Evolutionary conservation across 805 yeast species (phyloP), one percentile per base, ranked within the genome.

Genomic region (Zygotorulaspora chibaensis): DNA sequence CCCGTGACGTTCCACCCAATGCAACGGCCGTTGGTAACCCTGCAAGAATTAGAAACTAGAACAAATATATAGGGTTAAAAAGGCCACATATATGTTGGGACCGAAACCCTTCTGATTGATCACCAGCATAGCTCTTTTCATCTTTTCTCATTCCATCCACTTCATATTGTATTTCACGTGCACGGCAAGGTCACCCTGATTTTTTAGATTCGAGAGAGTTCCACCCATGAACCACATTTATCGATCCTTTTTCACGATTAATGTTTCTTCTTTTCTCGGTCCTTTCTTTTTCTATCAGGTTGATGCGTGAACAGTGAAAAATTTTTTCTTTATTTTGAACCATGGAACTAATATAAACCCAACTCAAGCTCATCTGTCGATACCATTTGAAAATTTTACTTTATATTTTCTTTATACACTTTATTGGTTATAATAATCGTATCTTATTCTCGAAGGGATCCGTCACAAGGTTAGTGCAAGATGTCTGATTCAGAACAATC

Each of bases 21-120:
- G 66, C 76, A 0, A 75, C 83, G 13, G 83, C 76, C 11, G 83
- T 69, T n/a, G 90, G 90, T 0, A 71, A 71, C 16, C 90, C 88
- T 8, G 40, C 35, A 40, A 30, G 29, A 29, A 40, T 18, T 15
- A 40, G 11, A 30, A 40, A 5, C 8, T 29, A 29, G 15, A 29
- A 12, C 9, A 29, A 29, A 12, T 13, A 29, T 4, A 4, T 20
- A 20, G 25, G 25, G 25, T 4, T 5, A 20, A 20, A 20, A 20
- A 20, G 25, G 33, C 33, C 9, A 29, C 8, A 4, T 29, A 29
- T 29, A 29, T 8, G 33, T 13, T 20, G 7, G 25, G 25, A n/a
- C n/a, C n/a, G n/a, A n/a, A n/a, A n/a, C n/a, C n/a, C n/a, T n/a
- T n/a, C n/a, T n/a, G n/a, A n/a, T n/a, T n/a, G n/a, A n/a, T n/a